Percentiles rank a stretch among this genome's conserved stretches.
Evolutionary conservation across 2,329 filamentous ascomycete species (phyloP).

Genomic region (Torrubiella hemipterigena): DNA sequence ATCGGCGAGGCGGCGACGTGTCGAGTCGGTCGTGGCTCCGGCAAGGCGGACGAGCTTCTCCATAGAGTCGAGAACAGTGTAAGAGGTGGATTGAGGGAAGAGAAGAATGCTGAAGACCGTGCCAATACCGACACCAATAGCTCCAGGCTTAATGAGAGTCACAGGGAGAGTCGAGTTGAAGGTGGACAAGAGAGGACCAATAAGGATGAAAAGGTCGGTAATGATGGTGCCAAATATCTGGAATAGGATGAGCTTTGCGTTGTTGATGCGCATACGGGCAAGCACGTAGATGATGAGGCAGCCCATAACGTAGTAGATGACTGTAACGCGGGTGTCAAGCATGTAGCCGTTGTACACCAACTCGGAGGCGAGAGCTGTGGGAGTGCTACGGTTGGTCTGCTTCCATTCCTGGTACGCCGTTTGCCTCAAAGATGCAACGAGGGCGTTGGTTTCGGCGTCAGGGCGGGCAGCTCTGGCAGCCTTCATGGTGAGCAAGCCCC

Average conservation of each 20-base stretch:
- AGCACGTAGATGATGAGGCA: constrained; percentile 30
- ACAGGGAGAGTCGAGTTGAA: constrained; percentile 26
- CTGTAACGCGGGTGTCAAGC: constrained; percentile 32
- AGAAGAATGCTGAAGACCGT: constrained; percentile 29
- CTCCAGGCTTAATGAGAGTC: constrained; percentile 29
- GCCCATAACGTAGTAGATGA: constrained; percentile 22
- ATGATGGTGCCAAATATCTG: constrained; percentile 36
- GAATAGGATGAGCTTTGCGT: constrained; percentile 29
- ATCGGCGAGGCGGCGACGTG: constrained; percentile 11
- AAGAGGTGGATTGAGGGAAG: constrained; percentile 37
- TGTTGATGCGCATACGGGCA: constrained; percentile 28
- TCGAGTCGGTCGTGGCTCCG: constrained; percentile 18
- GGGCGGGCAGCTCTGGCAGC: constrained; percentile 30
- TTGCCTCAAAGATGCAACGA: constrained; percentile 19
- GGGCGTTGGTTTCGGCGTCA: constrained; percentile 21
- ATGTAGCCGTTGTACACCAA: constrained; percentile 31
- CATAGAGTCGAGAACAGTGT: constrained; percentile 23
- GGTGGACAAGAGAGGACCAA: constrained; percentile 26
- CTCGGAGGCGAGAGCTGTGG: constrained; percentile 11
- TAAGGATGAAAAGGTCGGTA: constrained; percentile 29
- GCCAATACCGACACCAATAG: constrained; percentile 31
- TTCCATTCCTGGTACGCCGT: constrained; percentile 20
- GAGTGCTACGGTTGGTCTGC: constrained; percentile 7
- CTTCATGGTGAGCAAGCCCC: constrained; percentile 36
- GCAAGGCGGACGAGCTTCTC: constrained; percentile 18